Percentiles rank a stretch among this genome's conserved stretches.
These are phyloP conservation scores for Coniochaeta hoffmannii DNA, from an alignment of 2,329 filamentous ascomycete species.

Conservation along the genomic window DNA sequence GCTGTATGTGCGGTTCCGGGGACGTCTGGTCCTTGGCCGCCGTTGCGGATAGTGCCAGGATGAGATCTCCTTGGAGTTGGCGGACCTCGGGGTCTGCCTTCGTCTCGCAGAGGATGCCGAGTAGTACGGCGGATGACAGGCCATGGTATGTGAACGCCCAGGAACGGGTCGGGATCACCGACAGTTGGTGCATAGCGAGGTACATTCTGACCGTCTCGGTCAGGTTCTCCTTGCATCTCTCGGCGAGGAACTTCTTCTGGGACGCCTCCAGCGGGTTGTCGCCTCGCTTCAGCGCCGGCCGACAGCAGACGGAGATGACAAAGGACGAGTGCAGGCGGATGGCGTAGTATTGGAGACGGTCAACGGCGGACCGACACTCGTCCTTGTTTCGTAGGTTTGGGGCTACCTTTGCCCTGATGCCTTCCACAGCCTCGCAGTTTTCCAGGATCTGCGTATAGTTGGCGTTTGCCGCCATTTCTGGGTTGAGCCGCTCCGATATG, in stretches of 20 bases:
- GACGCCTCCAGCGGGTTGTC: constrained; percentile 38
- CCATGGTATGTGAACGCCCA: constrained; percentile 65
- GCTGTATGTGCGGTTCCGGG: constrained; percentile 43
- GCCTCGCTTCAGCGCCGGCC: constrained; percentile 49
- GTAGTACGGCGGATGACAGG: constrained; percentile 55
- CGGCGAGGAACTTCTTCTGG: constrained; percentile 48
- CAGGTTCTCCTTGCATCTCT: constrained; percentile 54
- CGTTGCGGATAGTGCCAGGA: constrained; percentile 55
- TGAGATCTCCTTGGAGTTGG: constrained; percentile 56
- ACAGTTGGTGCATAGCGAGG: constrained; percentile 60
- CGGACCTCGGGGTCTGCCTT: constrained; percentile 57
- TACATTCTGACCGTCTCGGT: constrained; percentile 63
- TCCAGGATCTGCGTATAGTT: constrained; percentile 49
- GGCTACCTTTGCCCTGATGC: constrained; percentile 38
- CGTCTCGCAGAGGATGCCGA: constrained; percentile 56
- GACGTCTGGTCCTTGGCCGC: constrained; percentile 52
- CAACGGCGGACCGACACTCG: constrained; percentile 55
- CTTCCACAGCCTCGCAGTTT: constrained; percentile 48
- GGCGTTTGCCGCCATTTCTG: constrained; percentile 41
- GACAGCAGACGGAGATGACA: constrained; percentile 57
- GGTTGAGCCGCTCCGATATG: constrained; percentile 49
- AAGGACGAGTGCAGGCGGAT: constrained; percentile 59
- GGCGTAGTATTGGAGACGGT: constrained; percentile 56
- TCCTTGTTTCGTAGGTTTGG: constrained; percentile 52
- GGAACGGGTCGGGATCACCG: constrained; percentile 57